Base-by-base conservation (phyloP, 1,284 basidiomycete species). In the Agaricales sp. region DNA sequence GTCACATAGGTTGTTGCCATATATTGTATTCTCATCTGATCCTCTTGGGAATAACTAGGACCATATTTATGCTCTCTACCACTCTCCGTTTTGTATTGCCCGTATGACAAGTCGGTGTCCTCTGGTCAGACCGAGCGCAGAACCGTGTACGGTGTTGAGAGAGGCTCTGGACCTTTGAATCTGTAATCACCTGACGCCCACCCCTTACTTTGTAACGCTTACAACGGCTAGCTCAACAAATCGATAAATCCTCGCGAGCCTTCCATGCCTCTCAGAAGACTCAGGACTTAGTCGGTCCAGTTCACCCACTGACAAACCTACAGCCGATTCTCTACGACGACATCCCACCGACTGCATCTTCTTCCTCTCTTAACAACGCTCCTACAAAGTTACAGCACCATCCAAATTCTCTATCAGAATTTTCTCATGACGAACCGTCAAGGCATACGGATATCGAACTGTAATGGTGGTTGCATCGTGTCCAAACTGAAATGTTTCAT, bases 361-460 rank as follows among this genome's bases (percentile, higher is more conserved):
- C 39, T 4, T 8, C n/a, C 13, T 6, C 39, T n/a, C 39, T 41
- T 4, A 41, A 61, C 60, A 12, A 62, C 60, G 24, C 55, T 59
- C 24, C 60, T 52, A 21, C 60, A 62, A 52, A 22, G 39, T 41
- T 35, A 38, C 45, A 50, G 24, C 62, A 62, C 43, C 86, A 88
- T 61, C 85, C 85, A 3, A 88, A 88, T 63, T 87, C 85, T 21
- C 74, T 87, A 48, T 62, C 67, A 51, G 85, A 88, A 61, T 87
- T 87, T 62, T 64, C 68, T 45, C 60, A 64, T 25, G 57, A 60
- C 14, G 57, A 62, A 4, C 56, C 56, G 46, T 59, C 53, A 12
- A 55, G 58, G 14, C 63, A 59, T 54, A 65, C 63, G 52, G 64
- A 67, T 25, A 59, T 71, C 4, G 80, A 85, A 50, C 71, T 87